A percentile compares a stretch with the other conserved stretches of the same genome.
Conservation (phyloP, 495 filamentous ascomycete genomes). For the Penicillium lividum region DNA sequence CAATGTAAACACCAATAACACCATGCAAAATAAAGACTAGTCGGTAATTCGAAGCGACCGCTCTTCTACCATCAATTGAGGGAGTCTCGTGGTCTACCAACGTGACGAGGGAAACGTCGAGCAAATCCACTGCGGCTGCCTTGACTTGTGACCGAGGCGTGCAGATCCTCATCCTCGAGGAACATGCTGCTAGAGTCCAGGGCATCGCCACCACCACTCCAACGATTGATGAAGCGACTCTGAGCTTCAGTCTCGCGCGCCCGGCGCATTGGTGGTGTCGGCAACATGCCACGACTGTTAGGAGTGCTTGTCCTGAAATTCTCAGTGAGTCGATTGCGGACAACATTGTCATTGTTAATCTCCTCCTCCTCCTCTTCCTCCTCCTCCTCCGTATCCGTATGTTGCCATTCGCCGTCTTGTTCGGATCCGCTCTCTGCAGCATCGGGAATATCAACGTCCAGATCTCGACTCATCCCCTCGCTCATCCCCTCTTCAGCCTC, state of each 20-base stretch:
- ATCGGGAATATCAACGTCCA: constrained; percentile 49
- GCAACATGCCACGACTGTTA: constrained; percentile 34
- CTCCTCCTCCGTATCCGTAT: constrained; percentile 83
- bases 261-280: constrained; percentile 28
- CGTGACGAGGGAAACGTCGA: constrained; percentile 37
- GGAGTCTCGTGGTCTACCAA: constrained; percentile 44
- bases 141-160: constrained; percentile 45
- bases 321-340: constrained; percentile 29
- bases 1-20: background rate
- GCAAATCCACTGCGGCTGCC: constrained; percentile 40
- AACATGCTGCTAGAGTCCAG: constrained; percentile 45
- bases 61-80: constrained; percentile 26
- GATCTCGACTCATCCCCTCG: constrained; percentile 32
- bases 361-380: constrained; percentile 40
- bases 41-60: background rate
- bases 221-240: constrained; percentile 45
- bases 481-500: constrained; percentile 34
- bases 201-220: constrained; percentile 48
- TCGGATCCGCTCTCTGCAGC: constrained; percentile 34
- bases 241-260: constrained; percentile 44
- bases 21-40: background rate
- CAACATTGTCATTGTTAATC: constrained; percentile 24
- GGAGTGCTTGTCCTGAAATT: constrained; percentile 43
- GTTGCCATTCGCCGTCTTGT: constrained; percentile 54
- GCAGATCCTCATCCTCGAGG: constrained; percentile 44